phyloP scores from a whole-genome alignment of 495 filamentous ascomycete genomes.

The Penicillium arizonense region DNA sequence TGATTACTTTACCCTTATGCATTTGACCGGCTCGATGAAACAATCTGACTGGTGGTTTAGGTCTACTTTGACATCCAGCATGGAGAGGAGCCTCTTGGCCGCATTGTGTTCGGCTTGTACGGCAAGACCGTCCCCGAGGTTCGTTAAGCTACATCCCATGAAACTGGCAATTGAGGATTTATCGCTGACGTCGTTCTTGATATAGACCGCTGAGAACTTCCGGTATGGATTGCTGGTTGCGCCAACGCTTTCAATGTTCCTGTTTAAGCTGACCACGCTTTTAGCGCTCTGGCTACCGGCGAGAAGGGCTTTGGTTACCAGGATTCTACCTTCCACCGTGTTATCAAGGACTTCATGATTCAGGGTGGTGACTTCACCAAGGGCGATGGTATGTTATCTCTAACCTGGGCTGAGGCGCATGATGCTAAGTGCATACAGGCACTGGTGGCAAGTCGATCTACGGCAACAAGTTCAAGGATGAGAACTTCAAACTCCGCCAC shows the following conservation, averaged over 20 bases:
- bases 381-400: constrained; percentile 60
- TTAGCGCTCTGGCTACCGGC: constrained; percentile 83
- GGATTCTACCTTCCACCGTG: constrained; percentile 94
- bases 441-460: constrained; percentile 99
- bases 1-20: constrained; percentile 20
- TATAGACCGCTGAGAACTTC: constrained; percentile 93
- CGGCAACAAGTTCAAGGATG: constrained; percentile 89
- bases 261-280: constrained; percentile 17
- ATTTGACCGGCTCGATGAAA: not conserved
- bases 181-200: not conserved
- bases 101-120: constrained; percentile 92
- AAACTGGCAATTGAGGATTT: not conserved
- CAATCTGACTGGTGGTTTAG: constrained; percentile 32
- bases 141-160: not conserved
- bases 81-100: constrained; percentile 79
- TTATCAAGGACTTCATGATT: constrained; percentile 99
- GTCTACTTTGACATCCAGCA: constrained; percentile 95
- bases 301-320: constrained; percentile 98
- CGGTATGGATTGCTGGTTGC: constrained; percentile 43
- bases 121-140: constrained; percentile 97
- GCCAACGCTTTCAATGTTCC: not conserved
- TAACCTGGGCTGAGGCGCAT: not conserved
- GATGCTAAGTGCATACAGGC: constrained; percentile 40
- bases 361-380: constrained; percentile 99
- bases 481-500: constrained; percentile 99